phyloP scores from a whole-genome alignment of 306 rosid genomes.

The Cicer bijugum region DNA sequence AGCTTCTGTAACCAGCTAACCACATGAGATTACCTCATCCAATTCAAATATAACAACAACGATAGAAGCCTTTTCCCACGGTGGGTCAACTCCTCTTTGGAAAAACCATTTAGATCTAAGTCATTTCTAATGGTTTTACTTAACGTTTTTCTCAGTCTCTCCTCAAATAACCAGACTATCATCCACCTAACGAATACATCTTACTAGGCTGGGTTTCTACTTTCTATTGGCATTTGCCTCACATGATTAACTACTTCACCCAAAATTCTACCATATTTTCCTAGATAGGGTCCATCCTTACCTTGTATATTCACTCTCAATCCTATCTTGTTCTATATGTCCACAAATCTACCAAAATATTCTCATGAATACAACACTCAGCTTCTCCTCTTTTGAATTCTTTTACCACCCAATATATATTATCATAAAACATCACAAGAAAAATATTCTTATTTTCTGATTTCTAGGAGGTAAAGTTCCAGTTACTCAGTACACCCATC shows the following conservation, averaged over 20 bases:
- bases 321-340: not conserved
- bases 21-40: slow-evolving; percentile 24
- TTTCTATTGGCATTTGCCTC: slow-evolving; percentile 5
- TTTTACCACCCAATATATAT: not conserved
- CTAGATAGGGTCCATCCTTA: not conserved
- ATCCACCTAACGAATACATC: not conserved
- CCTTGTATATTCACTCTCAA: not conserved
- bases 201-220: not conserved
- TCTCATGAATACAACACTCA: not conserved
- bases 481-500: not conserved
- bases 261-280: not conserved
- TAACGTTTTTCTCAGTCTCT: not conserved
- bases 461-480: slow-evolving; percentile 4
- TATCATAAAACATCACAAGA: not conserved
- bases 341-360: slow-evolving; percentile 7
- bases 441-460: slow-evolving; percentile 21
- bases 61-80: not conserved
- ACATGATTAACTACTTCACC: slow-evolving; percentile 1
- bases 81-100: not conserved
- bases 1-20: slow-evolving; percentile 29
- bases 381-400: not conserved
- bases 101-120: slow-evolving; percentile 22
- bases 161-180: not conserved
- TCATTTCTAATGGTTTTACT: slow-evolving; percentile 18
- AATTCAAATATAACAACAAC: slow-evolving; percentile 13